Percentiles rank a stretch among this genome's conserved stretches.
phyloP scores from a whole-genome alignment of 192 early-diverging fungal genomes.

The Coemansia sp. region DNA sequence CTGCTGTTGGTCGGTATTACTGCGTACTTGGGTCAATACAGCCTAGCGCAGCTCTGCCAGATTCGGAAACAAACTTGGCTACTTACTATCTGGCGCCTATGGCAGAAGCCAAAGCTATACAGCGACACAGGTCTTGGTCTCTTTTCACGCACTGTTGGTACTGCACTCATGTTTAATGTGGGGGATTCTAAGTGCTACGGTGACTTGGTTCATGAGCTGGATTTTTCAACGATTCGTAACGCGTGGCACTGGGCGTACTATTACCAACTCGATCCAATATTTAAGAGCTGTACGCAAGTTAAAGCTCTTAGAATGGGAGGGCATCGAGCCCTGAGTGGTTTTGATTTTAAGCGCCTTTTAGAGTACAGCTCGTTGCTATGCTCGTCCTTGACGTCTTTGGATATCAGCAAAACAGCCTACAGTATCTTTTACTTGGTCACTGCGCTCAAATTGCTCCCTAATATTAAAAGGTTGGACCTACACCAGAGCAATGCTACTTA shows the following conservation, averaged over 20 bases:
- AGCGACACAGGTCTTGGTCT: not conserved
- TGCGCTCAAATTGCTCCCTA: not conserved
- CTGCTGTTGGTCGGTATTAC: not conserved
- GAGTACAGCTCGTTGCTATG: not conserved
- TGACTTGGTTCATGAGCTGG: constrained; percentile 11
- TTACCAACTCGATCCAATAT: not conserved
- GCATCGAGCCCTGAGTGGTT: constrained; percentile 1
- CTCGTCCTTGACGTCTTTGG: constrained; percentile 4
- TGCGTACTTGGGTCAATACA: not conserved
- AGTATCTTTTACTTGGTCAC: not conserved
- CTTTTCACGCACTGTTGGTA: not conserved
- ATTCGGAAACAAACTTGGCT: constrained; percentile 9
- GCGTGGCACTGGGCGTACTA: constrained; percentile 11
- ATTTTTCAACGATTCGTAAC: constrained; percentile 12
- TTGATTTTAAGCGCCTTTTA: not conserved
- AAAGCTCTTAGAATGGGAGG: constrained; percentile 10
- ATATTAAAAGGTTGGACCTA: not conserved
- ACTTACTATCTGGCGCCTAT: constrained; percentile 4
- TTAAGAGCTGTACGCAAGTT: constrained; percentile 1
- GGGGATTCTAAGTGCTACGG: constrained; percentile 10
- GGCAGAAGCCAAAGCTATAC: not conserved
- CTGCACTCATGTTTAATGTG: not conserved
- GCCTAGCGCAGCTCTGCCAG: not conserved
- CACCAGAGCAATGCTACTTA: not conserved
- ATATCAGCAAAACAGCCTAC: constrained; percentile 20